phyloP scores from a whole-genome alignment of 371 early-diverging fungal species.

The Mortierella sp. region DNA sequence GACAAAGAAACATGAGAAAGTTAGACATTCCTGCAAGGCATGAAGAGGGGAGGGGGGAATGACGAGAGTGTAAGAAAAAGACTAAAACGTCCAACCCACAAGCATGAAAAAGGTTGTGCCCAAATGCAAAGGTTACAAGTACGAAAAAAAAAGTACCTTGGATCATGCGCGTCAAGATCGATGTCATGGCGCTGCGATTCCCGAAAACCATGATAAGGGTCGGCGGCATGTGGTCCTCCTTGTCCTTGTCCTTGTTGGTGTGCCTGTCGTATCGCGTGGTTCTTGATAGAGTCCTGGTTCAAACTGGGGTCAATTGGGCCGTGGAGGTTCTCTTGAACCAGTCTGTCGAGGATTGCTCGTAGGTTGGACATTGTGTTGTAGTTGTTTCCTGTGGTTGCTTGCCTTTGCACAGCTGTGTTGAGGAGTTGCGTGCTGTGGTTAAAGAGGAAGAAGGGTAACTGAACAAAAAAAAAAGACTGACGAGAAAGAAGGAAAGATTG shows the following conservation, averaged over 20 bases:
- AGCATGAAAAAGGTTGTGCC: background rate
- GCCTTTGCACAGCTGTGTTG: background rate
- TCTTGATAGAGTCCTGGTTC: constrained; percentile 19
- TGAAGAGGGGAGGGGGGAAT: background rate
- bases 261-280: constrained; percentile 21
- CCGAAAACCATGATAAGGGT: constrained; percentile 1
- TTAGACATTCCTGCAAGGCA: background rate
- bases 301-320: constrained; percentile 38
- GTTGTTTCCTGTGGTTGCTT: background rate
- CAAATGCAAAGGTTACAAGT: background rate
- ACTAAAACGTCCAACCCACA: background rate
- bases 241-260: background rate
- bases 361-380: constrained; percentile 36
- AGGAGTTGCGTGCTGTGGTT: background rate
- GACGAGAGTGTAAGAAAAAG: background rate
- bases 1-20: background rate
- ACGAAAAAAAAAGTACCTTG: constrained; percentile 37
- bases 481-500: background rate
- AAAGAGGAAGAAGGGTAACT: background rate
- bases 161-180: constrained; percentile 52
- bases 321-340: constrained; percentile 48
- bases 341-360: constrained; percentile 35
- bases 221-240: constrained; percentile 1
- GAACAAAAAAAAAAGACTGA: background rate
- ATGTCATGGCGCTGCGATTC: constrained; percentile 19